Evolutionary conservation across 164 flowering plant genomes (phyloP).

Genomic region (Protea cynaroides): DNA sequence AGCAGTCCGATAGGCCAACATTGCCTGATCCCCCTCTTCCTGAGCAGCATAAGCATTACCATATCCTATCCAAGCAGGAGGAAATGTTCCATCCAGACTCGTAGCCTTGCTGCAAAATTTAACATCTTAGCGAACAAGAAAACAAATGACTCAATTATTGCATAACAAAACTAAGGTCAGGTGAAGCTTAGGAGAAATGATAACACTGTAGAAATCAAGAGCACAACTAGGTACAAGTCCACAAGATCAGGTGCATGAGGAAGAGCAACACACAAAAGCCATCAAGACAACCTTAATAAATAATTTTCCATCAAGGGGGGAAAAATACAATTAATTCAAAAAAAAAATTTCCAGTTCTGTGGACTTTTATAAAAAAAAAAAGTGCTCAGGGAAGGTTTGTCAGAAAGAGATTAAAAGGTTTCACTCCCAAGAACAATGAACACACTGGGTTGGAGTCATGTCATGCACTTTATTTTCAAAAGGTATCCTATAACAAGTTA

Average conservation of each 20-base stretch:
- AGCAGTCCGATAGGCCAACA: conserved; percentile 91
- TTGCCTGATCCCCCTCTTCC: conserved; percentile 99
- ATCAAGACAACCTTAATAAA: too few species aligned
- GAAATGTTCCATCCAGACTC: conserved; percentile 75
- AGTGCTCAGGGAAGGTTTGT: too few species aligned
- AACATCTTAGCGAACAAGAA: conserved; percentile 6
- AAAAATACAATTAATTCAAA: too few species aligned
- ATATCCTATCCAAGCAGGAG: conserved; percentile 86
- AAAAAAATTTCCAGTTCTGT: too few species aligned
- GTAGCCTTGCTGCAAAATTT: conserved; percentile 73
- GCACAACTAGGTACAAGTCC: background rate
- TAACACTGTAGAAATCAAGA: background rate
- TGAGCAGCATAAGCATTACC: conserved; percentile 95
- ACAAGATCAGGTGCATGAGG: background rate
- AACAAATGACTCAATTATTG: background rate
- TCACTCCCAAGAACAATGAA: too few species aligned
- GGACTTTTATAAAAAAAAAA: too few species aligned
- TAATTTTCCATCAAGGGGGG: too few species aligned
- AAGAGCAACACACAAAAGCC: too few species aligned
- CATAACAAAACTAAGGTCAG: background rate
- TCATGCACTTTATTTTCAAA: too few species aligned
- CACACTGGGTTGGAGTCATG: too few species aligned
- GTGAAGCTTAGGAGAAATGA: background rate
- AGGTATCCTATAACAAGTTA: too few species aligned
- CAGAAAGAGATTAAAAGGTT: too few species aligned